A percentile compares a stretch with the other conserved stretches of the same genome.
These are phyloP conservation scores for Linnemannia elongata DNA, from an alignment of 192 early-diverging fungal species.

Conservation along the genomic window DNA sequence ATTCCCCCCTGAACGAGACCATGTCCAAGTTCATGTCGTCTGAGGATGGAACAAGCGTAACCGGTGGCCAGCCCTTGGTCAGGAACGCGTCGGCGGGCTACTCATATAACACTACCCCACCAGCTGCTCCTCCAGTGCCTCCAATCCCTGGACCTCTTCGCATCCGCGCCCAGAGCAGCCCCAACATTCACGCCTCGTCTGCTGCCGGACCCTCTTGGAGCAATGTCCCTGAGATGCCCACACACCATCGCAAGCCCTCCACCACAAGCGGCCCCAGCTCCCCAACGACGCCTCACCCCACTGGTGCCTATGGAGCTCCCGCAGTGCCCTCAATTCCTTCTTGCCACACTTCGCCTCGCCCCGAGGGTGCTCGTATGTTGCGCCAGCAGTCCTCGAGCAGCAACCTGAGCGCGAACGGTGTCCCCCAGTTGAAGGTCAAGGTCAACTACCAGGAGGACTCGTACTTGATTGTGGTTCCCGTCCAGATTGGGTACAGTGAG, in stretches of 20 bases:
- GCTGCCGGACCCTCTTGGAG: conserved; percentile 34
- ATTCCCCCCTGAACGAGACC: conserved; percentile 63
- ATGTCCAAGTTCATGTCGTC: conserved; percentile 64
- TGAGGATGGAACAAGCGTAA: conserved; percentile 17
- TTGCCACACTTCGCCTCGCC: conserved; percentile 28
- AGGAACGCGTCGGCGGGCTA: conserved; percentile 51
- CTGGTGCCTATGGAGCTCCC: conserved; percentile 13
- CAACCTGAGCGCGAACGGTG: conserved; percentile 46
- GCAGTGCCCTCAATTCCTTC: conserved; percentile 34
- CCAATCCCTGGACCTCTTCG: conserved; percentile 57
- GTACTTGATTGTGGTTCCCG: conserved; percentile 88
- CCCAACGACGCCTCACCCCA: conserved; percentile 34
- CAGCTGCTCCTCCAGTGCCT: conserved; percentile 43
- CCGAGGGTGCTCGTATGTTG: conserved; percentile 25
- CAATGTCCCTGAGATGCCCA: conserved; percentile 42
- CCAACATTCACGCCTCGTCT: conserved; percentile 64
- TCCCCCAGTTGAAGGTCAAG: conserved; percentile 81
- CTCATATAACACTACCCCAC: conserved; percentile 44
- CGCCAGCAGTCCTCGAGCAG: conserved; percentile 42
- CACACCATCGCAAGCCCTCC: conserved; percentile 31
- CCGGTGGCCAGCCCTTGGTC: conserved; percentile 33
- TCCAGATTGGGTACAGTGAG: conserved; percentile 78
- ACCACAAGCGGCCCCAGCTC: conserved; percentile 48
- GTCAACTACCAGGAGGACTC: conserved; percentile 91
- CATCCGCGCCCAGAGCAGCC: conserved; percentile 68